Evolutionary conservation across 768 basidiomycete species (phyloP), one percentile per base, ranked within the genome.

Genomic region (Phylloporus scabripes): DNA sequence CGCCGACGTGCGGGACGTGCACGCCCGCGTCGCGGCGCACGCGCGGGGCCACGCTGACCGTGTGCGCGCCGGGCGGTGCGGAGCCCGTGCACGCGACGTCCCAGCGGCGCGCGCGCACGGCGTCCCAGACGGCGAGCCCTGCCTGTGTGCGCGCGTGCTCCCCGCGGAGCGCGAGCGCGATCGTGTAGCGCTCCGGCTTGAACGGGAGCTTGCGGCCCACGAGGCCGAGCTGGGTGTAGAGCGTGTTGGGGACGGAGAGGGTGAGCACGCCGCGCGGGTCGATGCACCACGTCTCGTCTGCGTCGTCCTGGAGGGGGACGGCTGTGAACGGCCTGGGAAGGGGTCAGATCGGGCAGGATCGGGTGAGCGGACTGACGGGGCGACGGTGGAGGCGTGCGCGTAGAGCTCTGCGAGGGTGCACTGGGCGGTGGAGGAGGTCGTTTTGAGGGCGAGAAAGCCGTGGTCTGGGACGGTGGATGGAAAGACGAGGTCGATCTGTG

Each of bases 261-360:
- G 81, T 81, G 50, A 88, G 63, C 38, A 80, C 55, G 4, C 82
- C 81, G 15, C 82, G 76, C 2, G 74, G 70, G 57, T 87, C 85
- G 48, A 87, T 70, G 57, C 82, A 85, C 87, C 87, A 89, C 2
- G 72, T 73, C 51, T 86, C 84, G 26, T 81, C 77, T 5, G 60
- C 55, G 21, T 60, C 58, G 21, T 64, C 55, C 4, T 60, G 50
- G 50, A 62, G 40, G 8, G 62, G 59, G 24, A 78, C 49, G 33
- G 72, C 66, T 26, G 72, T 64, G 36, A 78, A 55, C 4, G 59
- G 55, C 24, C 77, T 80, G 41, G 9, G 31, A 34, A 17, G 34
- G 2, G 34, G 8, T 50, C 26, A 34, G 18, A 28, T 28, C 31
- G 23, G 23, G 33, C 32, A 42, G 15, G 7, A 8, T 18, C 18